Evolutionary conservation across 2,329 filamentous ascomycete species (phyloP).

Genomic region (Acephala macrosclerotiorum): DNA sequence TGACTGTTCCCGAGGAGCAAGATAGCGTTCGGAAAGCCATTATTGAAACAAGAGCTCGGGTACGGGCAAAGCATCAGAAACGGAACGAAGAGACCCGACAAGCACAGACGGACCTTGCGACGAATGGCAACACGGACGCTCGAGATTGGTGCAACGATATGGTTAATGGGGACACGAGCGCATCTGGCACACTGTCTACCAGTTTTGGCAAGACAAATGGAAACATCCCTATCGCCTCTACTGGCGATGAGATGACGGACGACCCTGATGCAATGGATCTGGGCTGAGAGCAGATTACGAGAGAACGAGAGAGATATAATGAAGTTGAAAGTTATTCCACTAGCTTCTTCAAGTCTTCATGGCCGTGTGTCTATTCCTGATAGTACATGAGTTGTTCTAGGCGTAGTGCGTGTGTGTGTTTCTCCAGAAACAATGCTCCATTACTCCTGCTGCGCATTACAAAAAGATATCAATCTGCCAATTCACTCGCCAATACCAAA

Average conservation of each 20-base stretch:
- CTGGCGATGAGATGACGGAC: constrained; percentile 39
- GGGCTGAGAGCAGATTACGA: constrained; percentile 43
- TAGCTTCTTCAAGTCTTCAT: constrained; percentile 25
- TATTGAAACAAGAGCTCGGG: constrained; percentile 76
- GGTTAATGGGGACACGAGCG: constrained; percentile 16
- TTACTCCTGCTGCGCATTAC: constrained; percentile 32
- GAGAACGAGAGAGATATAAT: constrained; percentile 5
- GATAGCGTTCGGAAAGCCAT: constrained; percentile 85
- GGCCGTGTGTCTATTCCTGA: constrained; percentile 44
- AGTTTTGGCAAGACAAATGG: background rate
- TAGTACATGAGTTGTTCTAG: constrained; percentile 37
- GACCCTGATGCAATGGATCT: constrained; percentile 74
- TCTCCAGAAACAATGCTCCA: constrained; percentile 28
- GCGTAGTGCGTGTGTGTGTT: background rate
- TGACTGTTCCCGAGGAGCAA: constrained; percentile 77
- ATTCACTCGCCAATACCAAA: constrained; percentile 15
- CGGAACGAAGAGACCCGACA: constrained; percentile 38
- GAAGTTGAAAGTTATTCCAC: constrained; percentile 13
- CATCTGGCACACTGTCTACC: constrained; percentile 2
- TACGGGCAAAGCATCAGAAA: constrained; percentile 64
- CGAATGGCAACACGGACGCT: constrained; percentile 28
- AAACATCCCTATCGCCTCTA: constrained; percentile 12
- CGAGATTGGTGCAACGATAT: constrained; percentile 28
- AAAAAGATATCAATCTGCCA: constrained; percentile 28
- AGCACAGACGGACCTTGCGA: constrained; percentile 29